Conservation (phyloP, 2,329 filamentous ascomycete genomes). For the Diaporthe amygdali region DNA sequence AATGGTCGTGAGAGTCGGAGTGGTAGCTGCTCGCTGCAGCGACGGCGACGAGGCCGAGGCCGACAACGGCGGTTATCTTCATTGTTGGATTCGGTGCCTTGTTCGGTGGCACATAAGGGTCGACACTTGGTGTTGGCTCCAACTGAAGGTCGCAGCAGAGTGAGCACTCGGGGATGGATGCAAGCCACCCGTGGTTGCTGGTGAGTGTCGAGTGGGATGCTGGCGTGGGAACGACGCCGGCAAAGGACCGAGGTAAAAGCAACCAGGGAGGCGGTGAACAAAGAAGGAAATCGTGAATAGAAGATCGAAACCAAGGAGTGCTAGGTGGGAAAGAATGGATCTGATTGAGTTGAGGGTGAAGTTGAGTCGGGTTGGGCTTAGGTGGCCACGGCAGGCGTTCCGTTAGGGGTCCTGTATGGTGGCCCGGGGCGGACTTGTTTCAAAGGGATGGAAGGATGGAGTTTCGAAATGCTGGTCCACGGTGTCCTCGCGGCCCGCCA, state of each 20-base stretch:
- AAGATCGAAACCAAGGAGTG: neutral
- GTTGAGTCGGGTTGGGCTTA: neutral
- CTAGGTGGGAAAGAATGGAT: neutral
- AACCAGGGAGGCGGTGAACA: neutral
- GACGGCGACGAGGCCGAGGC: conserved; percentile 59
- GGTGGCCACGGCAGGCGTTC: conserved; percentile 15
- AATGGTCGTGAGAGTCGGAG: conserved; percentile 86
- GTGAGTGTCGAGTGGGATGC: neutral
- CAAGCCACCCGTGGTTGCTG: neutral
- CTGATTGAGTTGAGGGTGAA: neutral
- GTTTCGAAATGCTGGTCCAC: conserved; percentile 12
- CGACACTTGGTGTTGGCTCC: neutral
- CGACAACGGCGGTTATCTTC: conserved; percentile 50
- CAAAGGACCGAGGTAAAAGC: neutral
- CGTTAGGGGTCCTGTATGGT: conserved; percentile 11
- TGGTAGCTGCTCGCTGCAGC: conserved; percentile 55
- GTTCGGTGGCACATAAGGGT: conserved; percentile 1
- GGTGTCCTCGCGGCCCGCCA: conserved; percentile 14
- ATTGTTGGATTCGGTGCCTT: conserved; percentile 38
- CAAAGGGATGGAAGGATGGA: conserved; percentile 17
- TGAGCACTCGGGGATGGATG: neutral
- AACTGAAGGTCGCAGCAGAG: neutral
- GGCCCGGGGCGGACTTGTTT: conserved; percentile 15
- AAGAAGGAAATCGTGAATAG: neutral
- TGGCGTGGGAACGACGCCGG: neutral